Evolutionary conservation across 2,329 filamentous ascomycete species (phyloP).

Genomic region (Decorospora gaudefroyi): DNA sequence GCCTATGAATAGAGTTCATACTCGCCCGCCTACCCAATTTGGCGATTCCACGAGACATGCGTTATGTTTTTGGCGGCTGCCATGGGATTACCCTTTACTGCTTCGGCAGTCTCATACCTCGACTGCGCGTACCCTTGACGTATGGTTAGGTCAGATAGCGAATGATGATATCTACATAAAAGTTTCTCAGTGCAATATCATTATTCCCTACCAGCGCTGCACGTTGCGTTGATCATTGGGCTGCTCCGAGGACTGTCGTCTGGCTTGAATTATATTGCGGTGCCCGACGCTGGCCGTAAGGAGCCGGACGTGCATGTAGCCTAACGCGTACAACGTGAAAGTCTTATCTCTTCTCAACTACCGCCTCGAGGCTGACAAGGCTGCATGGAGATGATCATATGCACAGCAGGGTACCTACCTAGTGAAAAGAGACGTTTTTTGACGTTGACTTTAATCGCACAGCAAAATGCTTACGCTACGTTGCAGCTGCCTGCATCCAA

Average conservation of each 20-base stretch:
- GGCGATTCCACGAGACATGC: background rate
- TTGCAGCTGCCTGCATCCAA: no score
- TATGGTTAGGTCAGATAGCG: slow-evolving; percentile 3
- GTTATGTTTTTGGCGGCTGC: slow-evolving; percentile 3
- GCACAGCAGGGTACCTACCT: no score
- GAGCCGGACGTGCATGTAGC: background rate
- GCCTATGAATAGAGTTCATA: slow-evolving; percentile 12
- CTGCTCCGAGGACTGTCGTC: background rate
- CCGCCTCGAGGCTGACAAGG: slow-evolving; percentile 8
- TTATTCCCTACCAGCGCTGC: slow-evolving; percentile 1
- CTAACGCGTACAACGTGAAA: background rate
- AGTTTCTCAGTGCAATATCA: background rate
- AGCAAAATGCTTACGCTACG: slow-evolving; percentile 1
- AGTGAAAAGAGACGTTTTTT: no score
- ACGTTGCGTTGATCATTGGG: slow-evolving; percentile 1
- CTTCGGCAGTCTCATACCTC: background rate
- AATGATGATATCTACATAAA: slow-evolving; percentile 6
- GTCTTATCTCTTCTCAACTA: slow-evolving; percentile 1
- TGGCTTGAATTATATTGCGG: slow-evolving; percentile 1
- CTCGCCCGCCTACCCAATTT: background rate
- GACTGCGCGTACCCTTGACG: background rate
- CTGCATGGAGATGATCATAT: background rate
- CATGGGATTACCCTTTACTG: background rate
- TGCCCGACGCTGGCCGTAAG: background rate
- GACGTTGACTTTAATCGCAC: no score